Evolutionary conservation across 73 alveolate species (phyloP).

Genomic region (Durusdinium trenchii): DNA sequence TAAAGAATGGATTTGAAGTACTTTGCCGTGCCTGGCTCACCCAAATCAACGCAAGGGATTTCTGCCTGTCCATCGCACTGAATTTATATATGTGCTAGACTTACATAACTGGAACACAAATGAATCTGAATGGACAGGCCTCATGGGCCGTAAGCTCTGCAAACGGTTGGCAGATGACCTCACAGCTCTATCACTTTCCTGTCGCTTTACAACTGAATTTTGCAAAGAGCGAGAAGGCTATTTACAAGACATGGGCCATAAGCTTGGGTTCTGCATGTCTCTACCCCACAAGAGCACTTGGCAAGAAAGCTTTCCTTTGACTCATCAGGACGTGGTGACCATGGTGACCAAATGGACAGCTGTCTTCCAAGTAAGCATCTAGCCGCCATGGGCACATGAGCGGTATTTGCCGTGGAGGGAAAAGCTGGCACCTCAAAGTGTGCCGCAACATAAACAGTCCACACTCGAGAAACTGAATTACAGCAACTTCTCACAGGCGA

Average conservation of each 20-base stretch:
- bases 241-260: no score
- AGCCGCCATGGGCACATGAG: conserved; percentile 86
- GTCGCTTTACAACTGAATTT: no score
- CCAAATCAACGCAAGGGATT: conserved; percentile 80
- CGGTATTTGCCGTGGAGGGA: conserved; percentile 84
- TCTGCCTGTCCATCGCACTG: conserved; percentile 26
- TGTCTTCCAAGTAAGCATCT: conserved; percentile 14
- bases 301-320: no score
- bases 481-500: background rate
- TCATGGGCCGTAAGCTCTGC: conserved; percentile 74
- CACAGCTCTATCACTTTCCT: background rate
- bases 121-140: background rate
- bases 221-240: no score
- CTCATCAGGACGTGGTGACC: no score
- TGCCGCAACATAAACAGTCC: background rate
- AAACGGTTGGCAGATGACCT: conserved; percentile 80
- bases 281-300: no score
- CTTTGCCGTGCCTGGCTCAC: conserved; percentile 35
- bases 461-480: no score
- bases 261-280: no score
- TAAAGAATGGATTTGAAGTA: background rate
- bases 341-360: no score
- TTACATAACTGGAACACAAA: background rate
- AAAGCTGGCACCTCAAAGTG: conserved; percentile 62
- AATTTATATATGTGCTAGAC: no score